A percentile compares a stretch with the other conserved stretches of the same genome.
Conservation (phyloP, 805 yeast species). For the Barnettozyma sp. region DNA sequence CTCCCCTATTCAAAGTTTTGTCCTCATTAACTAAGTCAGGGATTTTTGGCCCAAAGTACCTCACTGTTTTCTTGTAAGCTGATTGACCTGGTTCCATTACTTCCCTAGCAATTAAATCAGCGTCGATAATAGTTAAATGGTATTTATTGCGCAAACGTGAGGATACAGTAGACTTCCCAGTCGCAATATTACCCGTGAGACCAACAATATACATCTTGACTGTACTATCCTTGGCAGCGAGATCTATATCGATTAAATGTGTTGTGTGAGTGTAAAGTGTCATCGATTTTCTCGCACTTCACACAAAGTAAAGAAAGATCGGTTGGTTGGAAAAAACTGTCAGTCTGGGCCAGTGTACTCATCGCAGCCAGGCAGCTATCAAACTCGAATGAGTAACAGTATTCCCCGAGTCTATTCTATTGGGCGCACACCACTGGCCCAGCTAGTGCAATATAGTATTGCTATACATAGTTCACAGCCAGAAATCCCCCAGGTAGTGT, state of each 20-base stretch:
- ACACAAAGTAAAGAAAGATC: too few species aligned
- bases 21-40: constrained; percentile 37
- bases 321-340: too few species aligned
- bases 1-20: constrained; percentile 54
- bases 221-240: not conserved
- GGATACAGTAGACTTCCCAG: constrained; percentile 95
- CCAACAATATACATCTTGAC: constrained; percentile 79
- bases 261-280: too few species aligned
- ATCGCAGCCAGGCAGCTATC: too few species aligned
- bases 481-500: constrained; percentile 32
- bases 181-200: constrained; percentile 94
- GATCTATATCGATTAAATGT: too few species aligned
- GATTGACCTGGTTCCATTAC: constrained; percentile 75
- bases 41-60: constrained; percentile 48
- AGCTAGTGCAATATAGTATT: constrained; percentile 33
- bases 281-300: too few species aligned
- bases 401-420: constrained; percentile 34
- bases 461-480: constrained; percentile 34
- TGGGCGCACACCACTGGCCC: constrained; percentile 40
- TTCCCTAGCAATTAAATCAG: constrained; percentile 82
- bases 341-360: too few species aligned
- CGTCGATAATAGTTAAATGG: constrained; percentile 66
- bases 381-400: not conserved
- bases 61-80: constrained; percentile 62
- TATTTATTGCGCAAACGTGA: constrained; percentile 43